Evolutionary conservation across 208 protist species (phyloP), one percentile per base, ranked within the genome.

Genomic region (Leishmania mexicana): DNA sequence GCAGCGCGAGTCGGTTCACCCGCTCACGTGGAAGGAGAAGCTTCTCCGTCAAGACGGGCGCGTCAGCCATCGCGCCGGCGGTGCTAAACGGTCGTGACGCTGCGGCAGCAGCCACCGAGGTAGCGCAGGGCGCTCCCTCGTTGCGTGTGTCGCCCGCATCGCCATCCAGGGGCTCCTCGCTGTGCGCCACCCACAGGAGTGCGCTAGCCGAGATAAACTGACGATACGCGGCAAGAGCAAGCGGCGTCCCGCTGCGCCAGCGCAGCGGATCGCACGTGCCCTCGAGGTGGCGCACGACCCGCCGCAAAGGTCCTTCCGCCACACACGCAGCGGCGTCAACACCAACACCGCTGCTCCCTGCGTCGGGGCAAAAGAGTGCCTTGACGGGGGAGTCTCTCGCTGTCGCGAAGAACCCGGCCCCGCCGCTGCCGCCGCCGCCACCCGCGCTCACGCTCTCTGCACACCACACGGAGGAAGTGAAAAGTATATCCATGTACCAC

Each of bases 391-490:
- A 49, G 49, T 40, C 75, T 15, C 38, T 38, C 28, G 17, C 49
- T 0, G 57, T 47, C 3, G 24, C 11, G n/a, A 40, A 10, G 40
- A 24, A 54, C 49, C 38, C 40, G 51, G 40, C 42, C 31, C 31
- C 31, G 45, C 70, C 71, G 70, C 35, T 70, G 64, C 35, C 8
- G 11, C 38, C n/a, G 21, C 68, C 24, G 42, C 45, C 3, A 7
- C 70, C 51, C 2, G 6, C 45, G 21, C 17, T 45, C 19, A 24
- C n/a, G 17, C 54, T 17, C 53, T 15, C 53, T 7, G 58, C 47
- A 73, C 81, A 77, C 75, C 47, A 83, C 45, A 86, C 78, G 2
- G 74, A 58, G 24, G 78, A 86, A 13, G 70, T 11, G n/a, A 82
- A 86, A 1, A 86, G 38, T 0, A 58, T 24, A 57, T 86, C 83